Evolutionary conservation across 208 protist species (phyloP).

Genomic region (Trypanosoma melophagium): DNA sequence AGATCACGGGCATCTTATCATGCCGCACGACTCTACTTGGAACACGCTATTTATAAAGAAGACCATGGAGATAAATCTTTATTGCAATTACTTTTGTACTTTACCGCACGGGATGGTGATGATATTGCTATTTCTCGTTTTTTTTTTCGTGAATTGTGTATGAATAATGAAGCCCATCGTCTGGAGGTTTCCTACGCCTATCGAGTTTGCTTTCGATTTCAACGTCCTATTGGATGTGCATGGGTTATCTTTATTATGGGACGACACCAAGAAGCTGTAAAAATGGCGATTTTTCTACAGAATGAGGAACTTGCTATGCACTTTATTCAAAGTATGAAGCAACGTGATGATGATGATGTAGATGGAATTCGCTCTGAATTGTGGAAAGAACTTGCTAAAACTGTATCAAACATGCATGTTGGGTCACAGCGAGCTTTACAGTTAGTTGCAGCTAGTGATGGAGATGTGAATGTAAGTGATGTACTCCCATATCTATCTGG

Average conservation of each 20-base stretch:
- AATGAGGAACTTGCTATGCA: conserved; percentile 24
- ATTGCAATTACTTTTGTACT: conserved; percentile 20
- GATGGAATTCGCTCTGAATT: conserved; percentile 19
- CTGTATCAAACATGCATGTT: conserved; percentile 5
- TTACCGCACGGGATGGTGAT: conserved; percentile 20
- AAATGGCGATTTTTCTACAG: conserved; percentile 14
- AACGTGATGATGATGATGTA: background rate
- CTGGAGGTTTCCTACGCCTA: conserved; percentile 18
- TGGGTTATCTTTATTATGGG: conserved; percentile 19
- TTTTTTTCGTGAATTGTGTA: conserved; percentile 19
- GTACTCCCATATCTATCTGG: conserved; percentile 42
- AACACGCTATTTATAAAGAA: conserved; percentile 20
- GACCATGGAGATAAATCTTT: conserved; percentile 12
- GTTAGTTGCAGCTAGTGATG: conserved; percentile 34
- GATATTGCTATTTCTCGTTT: conserved; percentile 21
- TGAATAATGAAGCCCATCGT: background rate
- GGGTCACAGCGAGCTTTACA: conserved; percentile 35
- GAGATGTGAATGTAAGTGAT: conserved; percentile 44
- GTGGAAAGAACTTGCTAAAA: conserved; percentile 20
- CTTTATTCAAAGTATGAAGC: conserved; percentile 20
- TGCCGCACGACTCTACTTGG: conserved; percentile 23
- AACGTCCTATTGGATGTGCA: conserved; percentile 14
- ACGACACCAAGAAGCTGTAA: conserved; percentile 10
- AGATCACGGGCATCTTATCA: conserved; percentile 15
- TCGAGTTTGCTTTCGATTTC: conserved; percentile 15